Conservation (phyloP, 2,329 filamentous ascomycete species). For the Aquanectria penicillioides region DNA sequence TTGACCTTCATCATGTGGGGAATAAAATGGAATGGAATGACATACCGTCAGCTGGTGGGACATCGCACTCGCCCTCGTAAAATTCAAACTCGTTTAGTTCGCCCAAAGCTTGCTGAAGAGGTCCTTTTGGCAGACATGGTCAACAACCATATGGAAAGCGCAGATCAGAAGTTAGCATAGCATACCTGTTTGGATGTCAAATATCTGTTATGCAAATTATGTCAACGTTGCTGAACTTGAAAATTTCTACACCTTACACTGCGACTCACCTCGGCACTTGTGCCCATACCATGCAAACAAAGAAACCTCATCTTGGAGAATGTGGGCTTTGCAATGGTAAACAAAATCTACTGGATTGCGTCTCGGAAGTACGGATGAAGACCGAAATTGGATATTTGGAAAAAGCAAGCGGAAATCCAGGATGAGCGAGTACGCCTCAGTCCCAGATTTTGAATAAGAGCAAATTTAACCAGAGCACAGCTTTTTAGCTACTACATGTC, state of each 20-base stretch:
- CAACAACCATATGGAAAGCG: not conserved
- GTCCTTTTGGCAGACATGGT: not conserved
- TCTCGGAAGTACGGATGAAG: not conserved
- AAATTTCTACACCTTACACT: no score
- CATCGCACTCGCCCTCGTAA: conserved; percentile 4
- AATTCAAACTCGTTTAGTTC: conserved; percentile 4
- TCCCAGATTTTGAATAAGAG: no score
- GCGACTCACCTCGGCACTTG: conserved; percentile 7
- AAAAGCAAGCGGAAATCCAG: no score
- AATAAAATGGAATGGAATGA: not conserved
- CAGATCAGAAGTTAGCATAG: not conserved
- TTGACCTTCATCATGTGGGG: no score
- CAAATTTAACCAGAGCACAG: no score
- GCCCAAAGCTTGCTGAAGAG: conserved; percentile 2
- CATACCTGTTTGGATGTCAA: conserved; percentile 9
- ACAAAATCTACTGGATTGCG: not conserved
- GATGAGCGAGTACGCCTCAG: no score
- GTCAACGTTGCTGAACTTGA: not conserved
- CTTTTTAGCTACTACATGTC: no score
- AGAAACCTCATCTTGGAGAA: conserved; percentile 4
- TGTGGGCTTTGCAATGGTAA: not conserved
- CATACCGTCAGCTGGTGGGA: conserved; percentile 6
- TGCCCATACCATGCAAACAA: conserved; percentile 15
- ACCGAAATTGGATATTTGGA: no score
- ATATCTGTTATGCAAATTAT: not conserved